Conservation (phyloP, 345 rosid genomes). For the Mercurialis annua region DNA sequence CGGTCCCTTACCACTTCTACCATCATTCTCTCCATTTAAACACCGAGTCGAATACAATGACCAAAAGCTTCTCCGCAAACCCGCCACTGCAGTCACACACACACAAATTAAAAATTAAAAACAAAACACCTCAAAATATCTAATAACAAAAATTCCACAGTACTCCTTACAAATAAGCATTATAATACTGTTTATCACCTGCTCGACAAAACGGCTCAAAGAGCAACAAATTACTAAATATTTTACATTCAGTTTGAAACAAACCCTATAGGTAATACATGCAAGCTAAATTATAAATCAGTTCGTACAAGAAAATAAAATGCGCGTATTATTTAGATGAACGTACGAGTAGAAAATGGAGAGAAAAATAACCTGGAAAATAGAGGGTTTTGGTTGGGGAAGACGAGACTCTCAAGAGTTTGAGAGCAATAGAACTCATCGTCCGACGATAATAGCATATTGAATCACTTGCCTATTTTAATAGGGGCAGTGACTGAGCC, state of each 20-base stretch:
- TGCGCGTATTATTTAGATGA: background rate
- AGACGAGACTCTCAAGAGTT: constrained; percentile 23
- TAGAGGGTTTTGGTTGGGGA: constrained; percentile 12
- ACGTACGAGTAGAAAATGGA: background rate
- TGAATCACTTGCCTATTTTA: too few species aligned
- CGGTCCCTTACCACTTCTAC: constrained; percentile 16
- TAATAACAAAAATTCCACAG: too few species aligned
- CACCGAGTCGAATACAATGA: constrained; percentile 35
- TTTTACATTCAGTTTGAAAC: background rate
- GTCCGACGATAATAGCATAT: too few species aligned
- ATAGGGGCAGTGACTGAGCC: too few species aligned
- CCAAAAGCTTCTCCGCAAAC: constrained; percentile 34
- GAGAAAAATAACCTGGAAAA: constrained; percentile 32
- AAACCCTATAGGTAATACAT: background rate
- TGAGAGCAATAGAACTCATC: constrained; percentile 39
- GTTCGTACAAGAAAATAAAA: background rate
- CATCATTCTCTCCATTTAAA: constrained; percentile 22
- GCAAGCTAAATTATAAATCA: background rate
- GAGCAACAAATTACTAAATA: background rate
- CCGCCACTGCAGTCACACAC: constrained; percentile 23
- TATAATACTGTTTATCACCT: background rate
- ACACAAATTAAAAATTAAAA: too few species aligned
- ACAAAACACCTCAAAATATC: constrained; percentile 5
- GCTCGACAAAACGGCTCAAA: constrained; percentile 17
- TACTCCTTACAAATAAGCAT: too few species aligned